Evolutionary conservation across 805 yeast species (phyloP).

Genomic region (Scheffersomyces spartinae): DNA sequence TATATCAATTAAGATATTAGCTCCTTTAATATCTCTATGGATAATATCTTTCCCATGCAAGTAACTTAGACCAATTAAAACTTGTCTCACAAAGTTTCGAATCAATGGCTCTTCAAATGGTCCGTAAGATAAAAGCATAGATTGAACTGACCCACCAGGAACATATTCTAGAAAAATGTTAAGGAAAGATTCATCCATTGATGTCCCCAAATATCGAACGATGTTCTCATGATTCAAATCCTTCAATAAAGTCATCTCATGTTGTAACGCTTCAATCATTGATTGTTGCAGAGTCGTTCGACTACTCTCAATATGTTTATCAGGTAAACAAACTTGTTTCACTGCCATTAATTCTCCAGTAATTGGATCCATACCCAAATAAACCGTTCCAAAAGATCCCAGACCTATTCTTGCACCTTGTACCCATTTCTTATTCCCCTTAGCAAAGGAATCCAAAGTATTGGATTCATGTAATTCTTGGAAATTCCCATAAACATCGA

Average conservation of each 20-base stretch:
- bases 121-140: slow-evolving; percentile 61
- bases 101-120: slow-evolving; percentile 72
- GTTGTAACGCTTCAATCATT: slow-evolving; percentile 73
- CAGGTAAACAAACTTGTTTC: slow-evolving; percentile 74
- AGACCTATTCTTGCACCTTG: slow-evolving; percentile 90
- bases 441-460: too few relatives aligned
- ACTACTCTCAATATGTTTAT: slow-evolving; percentile 20
- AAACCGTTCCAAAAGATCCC: slow-evolving; percentile 92
- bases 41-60: slow-evolving; percentile 66
- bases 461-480: slow-evolving; percentile 19
- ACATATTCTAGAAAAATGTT: slow-evolving; percentile 71
- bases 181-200: slow-evolving; percentile 55
- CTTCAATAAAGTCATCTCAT: slow-evolving; percentile 67
- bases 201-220: slow-evolving; percentile 84
- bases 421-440: slow-evolving; percentile 81
- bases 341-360: slow-evolving; percentile 98
- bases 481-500: slow-evolving; percentile 21
- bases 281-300: slow-evolving; percentile 22
- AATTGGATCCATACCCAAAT: slow-evolving; percentile 78
- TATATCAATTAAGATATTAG: slow-evolving; percentile 71
- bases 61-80: slow-evolving; percentile 62
- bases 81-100: slow-evolving; percentile 63
- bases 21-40: slow-evolving; percentile 84
- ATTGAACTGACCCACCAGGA: slow-evolving; percentile 44
- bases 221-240: slow-evolving; percentile 84